Base-by-base conservation (phyloP, 345 rosid genomes). In the Erucastrum elatum region DNA sequence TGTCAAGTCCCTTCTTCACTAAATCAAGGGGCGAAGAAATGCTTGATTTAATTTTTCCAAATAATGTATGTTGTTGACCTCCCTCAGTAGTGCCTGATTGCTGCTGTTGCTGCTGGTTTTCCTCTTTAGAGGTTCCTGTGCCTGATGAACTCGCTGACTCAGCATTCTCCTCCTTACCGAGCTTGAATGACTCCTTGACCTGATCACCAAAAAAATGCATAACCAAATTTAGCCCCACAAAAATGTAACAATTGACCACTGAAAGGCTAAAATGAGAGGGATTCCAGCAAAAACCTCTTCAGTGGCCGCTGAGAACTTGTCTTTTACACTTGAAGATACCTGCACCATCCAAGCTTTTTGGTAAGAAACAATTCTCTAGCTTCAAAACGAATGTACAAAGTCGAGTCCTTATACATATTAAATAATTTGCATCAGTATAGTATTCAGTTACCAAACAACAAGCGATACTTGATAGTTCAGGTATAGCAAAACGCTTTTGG, bases 1-100 rank as follows among this genome's bases (percentile, higher is more conserved):
- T 87, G 75, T 84, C 99, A 86, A 88, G 88, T 63, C 97, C 99
- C 80, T 90, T 91, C 89, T 83, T 96, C 17, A 92, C 91, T 35
- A 91, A 59, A 77, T 96, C 94, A 78, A 88, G 75, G 59, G 89
- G 91, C 75, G 98, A 87, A 80, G 92, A 88, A 70, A 88, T 79
- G 70, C 84, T 75, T 0, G 92, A 87, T 84, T 83, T 93, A 49
- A 93, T 77, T 75, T 88, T 90, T 69, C 84, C 90, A 88, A 87
- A 90, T 4, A 93, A 75, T 33, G 97, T 84, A 80, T 88, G 79
- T 70, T 87, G 77, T 70, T 87, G 77, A 29, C 84, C 49, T 41
- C 49, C 68, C 79, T 82, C 87, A 73, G 79, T 72, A 46, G 85
- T 34, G 7, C 80, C 89, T 67, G 90, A 75, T 74, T 88, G 80